Evolutionary conservation across 2,329 filamentous ascomycete species (phyloP), one percentile per base, ranked within the genome.

Genomic region (Fusarium lyarnte): DNA sequence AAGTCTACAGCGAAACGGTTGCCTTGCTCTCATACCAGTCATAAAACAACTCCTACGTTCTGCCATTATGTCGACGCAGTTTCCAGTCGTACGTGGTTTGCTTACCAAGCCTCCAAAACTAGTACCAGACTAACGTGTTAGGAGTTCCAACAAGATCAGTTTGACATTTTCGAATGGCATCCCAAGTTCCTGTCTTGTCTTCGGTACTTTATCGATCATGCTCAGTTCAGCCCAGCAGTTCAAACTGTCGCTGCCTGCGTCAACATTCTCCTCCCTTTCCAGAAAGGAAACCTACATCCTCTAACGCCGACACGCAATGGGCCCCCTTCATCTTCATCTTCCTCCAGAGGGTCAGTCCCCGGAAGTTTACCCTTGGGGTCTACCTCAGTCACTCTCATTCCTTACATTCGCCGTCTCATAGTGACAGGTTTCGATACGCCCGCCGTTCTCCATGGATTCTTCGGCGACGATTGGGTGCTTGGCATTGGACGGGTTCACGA

Each of bases 81-180:
- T 77, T 38, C 74, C 77, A 58, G 74, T 59, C 35, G 76, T 77
- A 70, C 43, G 76, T 69, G 19, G 46, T 49, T 42, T 65, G 43
- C 70, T 49, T 63, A 27, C 31, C 52, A 55, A 57, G 35, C 43
- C 51, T 61, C 27, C 45, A 43, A 58, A 58, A 54, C 35, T 36
- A 49, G 38, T 21, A 51, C 27, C 29, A 62, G 13, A 49, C 75
- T 77, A 65, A 77, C 60, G 33, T n/a, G 27, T 57, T 43, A 36
- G 31, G 55, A 87, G 85, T 85, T 87, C 69, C 80, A 84, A 69
- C 83, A 86, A 69, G 78, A 80, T 58, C 82, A 86, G 52, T 91
- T 95, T 82, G 93, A 95, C 81, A 93, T 98, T 72, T 92, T 98
- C 80, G 93, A 94, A 68, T 98, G 96, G 96, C 93, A 97, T 80